phyloP scores from a whole-genome alignment of 805 yeast species.

The Danielia oregonensis region DNA sequence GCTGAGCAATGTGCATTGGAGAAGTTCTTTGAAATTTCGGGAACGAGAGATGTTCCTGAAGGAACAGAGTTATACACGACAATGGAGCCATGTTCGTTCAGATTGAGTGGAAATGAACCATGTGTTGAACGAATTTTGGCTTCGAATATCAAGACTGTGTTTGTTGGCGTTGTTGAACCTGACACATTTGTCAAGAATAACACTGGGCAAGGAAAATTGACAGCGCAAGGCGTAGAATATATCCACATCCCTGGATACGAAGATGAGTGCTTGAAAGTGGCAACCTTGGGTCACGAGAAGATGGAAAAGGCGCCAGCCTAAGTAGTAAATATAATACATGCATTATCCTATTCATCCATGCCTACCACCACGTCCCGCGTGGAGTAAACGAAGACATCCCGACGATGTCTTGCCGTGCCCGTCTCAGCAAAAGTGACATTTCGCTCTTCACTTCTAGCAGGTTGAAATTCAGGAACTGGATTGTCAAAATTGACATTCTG shows the following conservation, averaged over 20 bases:
- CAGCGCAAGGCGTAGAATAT: constrained; percentile 60
- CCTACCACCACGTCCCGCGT: constrained; percentile 33
- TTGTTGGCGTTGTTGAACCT: constrained; percentile 92
- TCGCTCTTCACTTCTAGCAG: background rate
- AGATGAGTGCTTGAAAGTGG: constrained; percentile 61
- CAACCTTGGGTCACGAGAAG: constrained; percentile 65
- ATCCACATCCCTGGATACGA: constrained; percentile 83
- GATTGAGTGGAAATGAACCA: constrained; percentile 87
- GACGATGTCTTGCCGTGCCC: constrained; percentile 14
- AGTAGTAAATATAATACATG: too few relatives aligned
- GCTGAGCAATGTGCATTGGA: constrained; percentile 94
- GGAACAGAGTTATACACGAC: constrained; percentile 88
- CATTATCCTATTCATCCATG: background rate
- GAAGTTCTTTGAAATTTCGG: constrained; percentile 51
- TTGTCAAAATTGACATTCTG: background rate
- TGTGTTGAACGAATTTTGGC: constrained; percentile 77
- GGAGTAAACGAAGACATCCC: constrained; percentile 38
- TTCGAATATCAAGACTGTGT: constrained; percentile 61
- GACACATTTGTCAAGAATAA: constrained; percentile 81
- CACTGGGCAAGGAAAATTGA: constrained; percentile 53
- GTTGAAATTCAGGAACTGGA: background rate
- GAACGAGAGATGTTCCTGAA: constrained; percentile 48
- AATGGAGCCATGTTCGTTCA: constrained; percentile 93
- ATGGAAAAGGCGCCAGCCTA: too few relatives aligned
- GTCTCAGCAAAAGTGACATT: background rate